These are phyloP conservation scores for Stevia rebaudiana DNA, from an alignment of 140 eudicot genomes.

Conservation along the genomic window DNA sequence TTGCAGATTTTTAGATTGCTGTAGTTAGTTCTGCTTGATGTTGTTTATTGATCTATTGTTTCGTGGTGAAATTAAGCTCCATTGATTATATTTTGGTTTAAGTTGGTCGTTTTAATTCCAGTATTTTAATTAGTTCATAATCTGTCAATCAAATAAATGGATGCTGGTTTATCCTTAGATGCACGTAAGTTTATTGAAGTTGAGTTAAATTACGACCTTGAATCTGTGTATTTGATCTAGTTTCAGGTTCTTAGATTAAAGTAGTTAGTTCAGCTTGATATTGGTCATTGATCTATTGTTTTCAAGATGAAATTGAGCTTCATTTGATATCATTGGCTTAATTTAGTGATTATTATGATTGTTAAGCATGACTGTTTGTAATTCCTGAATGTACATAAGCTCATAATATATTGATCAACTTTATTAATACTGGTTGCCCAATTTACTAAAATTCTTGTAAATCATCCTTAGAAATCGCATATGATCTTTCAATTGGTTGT, in stretches of 20 bases:
- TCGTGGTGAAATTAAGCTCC: background rate
- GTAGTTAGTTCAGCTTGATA: background rate
- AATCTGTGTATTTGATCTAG: background rate
- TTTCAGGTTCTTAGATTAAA: background rate
- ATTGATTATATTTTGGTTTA: background rate
- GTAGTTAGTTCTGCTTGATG: background rate
- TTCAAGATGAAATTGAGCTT: background rate
- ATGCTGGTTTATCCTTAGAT: conserved; percentile 42
- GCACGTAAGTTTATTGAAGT: conserved; percentile 28
- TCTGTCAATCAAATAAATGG: background rate
- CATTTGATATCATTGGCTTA: background rate
- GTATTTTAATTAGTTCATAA: background rate
- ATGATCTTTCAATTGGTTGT: background rate
- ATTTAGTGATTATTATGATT: background rate
- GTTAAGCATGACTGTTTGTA: background rate
- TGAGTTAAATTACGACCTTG: background rate
- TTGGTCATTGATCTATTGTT: background rate
- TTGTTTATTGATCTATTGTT: background rate
- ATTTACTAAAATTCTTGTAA: background rate
- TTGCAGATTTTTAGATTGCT: background rate
- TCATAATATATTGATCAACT: background rate
- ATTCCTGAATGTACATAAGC: background rate
- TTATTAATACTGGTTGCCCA: background rate
- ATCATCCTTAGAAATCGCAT: background rate
- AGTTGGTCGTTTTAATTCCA: background rate